These are phyloP conservation scores for Lactarius indigo DNA, from an alignment of 768 basidiomycete genomes.

Conservation along the genomic window DNA sequence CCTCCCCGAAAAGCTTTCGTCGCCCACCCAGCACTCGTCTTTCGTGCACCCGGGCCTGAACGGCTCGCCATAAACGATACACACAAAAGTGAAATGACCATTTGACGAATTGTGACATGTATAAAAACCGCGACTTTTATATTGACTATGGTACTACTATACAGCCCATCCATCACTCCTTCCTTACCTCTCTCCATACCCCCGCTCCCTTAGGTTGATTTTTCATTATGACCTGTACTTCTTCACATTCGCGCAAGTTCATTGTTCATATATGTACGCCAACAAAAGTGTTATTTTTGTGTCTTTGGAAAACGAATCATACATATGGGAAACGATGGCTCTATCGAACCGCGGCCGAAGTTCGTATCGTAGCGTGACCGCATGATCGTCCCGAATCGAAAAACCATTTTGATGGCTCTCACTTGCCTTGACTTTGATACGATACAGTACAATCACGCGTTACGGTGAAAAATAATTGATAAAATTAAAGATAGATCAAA, in stretches of 20 bases:
- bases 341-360: neutral
- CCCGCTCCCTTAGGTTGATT: neutral
- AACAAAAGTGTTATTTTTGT: conserved; percentile 4
- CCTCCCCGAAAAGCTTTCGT: conserved; percentile 46
- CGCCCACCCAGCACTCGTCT: conserved; percentile 34
- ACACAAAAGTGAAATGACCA: neutral
- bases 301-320: neutral
- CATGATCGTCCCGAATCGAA: neutral
- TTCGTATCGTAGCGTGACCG: neutral
- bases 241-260: neutral
- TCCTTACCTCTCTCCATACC: no score
- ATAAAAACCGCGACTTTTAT: neutral
- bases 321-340: neutral
- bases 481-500: no score
- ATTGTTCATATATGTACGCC: conserved; percentile 16
- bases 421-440: no score
- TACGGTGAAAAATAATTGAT: no score
- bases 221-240: conserved; percentile 11
- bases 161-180: neutral
- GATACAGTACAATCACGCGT: no score
- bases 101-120: neutral
- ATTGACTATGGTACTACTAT: neutral
- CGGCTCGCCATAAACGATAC: conserved; percentile 31
- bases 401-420: neutral
- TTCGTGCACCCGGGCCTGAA: conserved; percentile 35